Conservation (phyloP, 345 rosid species). For the Gossypium stocksii region DNA sequence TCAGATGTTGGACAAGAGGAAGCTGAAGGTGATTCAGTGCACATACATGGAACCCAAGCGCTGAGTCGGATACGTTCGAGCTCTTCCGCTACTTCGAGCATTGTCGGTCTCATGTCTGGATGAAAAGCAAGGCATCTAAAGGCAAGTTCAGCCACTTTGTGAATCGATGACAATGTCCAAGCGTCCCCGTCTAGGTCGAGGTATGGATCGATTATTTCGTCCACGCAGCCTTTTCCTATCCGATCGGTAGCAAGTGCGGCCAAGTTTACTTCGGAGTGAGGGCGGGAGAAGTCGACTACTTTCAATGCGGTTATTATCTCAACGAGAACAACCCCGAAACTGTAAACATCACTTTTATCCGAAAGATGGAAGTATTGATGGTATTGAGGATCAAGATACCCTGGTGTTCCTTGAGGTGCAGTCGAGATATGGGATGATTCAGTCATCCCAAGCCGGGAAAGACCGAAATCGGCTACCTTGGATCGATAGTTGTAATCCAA, state of each 20-base stretch:
- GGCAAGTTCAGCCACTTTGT: conserved; percentile 75
- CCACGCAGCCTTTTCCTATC: not conserved
- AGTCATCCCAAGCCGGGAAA: conserved; percentile 77
- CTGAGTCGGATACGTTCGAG: conserved; percentile 64
- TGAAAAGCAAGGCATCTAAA: conserved; percentile 91
- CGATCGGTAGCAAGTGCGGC: not conserved
- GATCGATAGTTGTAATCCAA: conserved; percentile 64
- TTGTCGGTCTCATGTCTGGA: conserved; percentile 85
- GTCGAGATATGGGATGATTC: conserved; percentile 84
- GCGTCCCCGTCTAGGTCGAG: conserved; percentile 68
- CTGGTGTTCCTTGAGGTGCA: conserved; percentile 91
- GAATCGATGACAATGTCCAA: conserved; percentile 84
- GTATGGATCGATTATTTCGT: conserved; percentile 37
- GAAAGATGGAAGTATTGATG: conserved; percentile 75
- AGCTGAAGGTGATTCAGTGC: conserved; percentile 49
- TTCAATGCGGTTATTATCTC: not conserved
- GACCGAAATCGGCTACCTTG: conserved; percentile 96
- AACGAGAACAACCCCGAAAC: not conserved
- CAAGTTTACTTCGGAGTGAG: not conserved
- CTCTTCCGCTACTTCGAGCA: conserved; percentile 87
- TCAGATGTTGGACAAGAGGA: conserved; percentile 46
- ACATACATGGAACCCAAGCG: conserved; percentile 59
- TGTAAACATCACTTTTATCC: conserved; percentile 11
- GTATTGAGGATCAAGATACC: conserved; percentile 81
- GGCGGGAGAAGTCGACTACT: not conserved